Evolutionary conservation across 1,284 basidiomycete species (phyloP), one percentile per base, ranked within the genome.

Genomic region (Tilletia caries): DNA sequence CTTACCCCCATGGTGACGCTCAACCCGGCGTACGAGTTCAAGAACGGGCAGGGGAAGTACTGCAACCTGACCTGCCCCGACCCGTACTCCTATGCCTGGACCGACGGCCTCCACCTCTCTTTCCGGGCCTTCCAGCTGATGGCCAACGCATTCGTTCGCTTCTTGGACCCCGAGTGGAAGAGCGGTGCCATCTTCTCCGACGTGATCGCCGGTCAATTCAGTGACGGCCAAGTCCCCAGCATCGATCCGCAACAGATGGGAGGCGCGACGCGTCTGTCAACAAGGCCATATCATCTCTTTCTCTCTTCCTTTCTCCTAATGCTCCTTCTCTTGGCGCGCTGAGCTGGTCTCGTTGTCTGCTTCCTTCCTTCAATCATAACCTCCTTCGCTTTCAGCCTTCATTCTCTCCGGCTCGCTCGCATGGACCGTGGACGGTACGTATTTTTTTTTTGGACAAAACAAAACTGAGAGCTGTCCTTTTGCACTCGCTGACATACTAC

Each of bases 401-500:
- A 76, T 77, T 70, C 76, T 79, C 52, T 74, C 72, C 23, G 80
- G 80, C 32, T 79, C 75, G 69, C 58, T 81, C 20, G 48, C 48
- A 6, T 50, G 48, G 48, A 1, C 48, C 10, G 23, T 50, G 10
- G 37, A 41, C 20, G 48, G 41, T 44, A 18, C 41, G 41, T 44
- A 44, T 44, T 18, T 44, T 18, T 44, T 8, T 18, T 44, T n/a
- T n/a, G n/a, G n/a, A 10, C 18, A 18, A 10, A 44, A 44, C 18
- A 18, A 44, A n/a, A n/a, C n/a, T n/a, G n/a, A n/a, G n/a, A n/a
- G n/a, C n/a, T n/a, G n/a, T 18, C 41, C 41, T n/a, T 18, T 8
- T 44, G 41, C 41, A 10, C 18, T 8, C 8, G 18, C 41, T 44
- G 41, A 44, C 41, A 44, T 10, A 18, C n/a, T n/a, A n/a, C n/a